Conservation (phyloP, 2,329 filamentous ascomycete species). For the Plenodomus tracheiphilus region DNA sequence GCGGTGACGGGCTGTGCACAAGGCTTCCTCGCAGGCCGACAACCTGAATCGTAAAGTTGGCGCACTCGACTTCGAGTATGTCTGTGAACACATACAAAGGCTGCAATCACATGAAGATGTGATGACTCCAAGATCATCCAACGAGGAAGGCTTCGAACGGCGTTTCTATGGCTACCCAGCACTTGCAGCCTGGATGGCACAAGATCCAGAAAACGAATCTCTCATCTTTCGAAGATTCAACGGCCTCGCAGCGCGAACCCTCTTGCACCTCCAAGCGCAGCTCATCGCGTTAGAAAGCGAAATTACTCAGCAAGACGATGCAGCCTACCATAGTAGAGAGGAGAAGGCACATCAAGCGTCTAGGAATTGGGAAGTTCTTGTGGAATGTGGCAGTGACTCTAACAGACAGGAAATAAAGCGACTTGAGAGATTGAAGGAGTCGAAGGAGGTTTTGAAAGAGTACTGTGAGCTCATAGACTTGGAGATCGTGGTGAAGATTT, state of each 20-base stretch:
- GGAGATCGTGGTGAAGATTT: not conserved
- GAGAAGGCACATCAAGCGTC: not conserved
- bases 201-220: slow-evolving; percentile 19
- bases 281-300: not conserved
- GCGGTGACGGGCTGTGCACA: no score
- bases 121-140: no score
- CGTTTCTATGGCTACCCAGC: slow-evolving; percentile 12
- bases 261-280: not conserved
- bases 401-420: not conserved
- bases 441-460: not conserved
- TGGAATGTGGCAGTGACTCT: not conserved
- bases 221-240: slow-evolving; percentile 25
- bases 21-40: no score
- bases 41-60: no score
- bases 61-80: no score
- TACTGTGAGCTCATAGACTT: not conserved
- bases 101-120: no score
- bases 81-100: no score
- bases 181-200: slow-evolving; percentile 20
- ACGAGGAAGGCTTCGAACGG: no score
- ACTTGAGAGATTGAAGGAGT: not conserved
- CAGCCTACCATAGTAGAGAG: not conserved
- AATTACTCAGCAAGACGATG: not conserved
- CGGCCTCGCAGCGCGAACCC: slow-evolving; percentile 13
- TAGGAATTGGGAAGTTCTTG: not conserved